These are phyloP conservation scores for Tylopilus sp. DNA, from an alignment of 768 basidiomycete genomes.

Conservation along the genomic window DNA sequence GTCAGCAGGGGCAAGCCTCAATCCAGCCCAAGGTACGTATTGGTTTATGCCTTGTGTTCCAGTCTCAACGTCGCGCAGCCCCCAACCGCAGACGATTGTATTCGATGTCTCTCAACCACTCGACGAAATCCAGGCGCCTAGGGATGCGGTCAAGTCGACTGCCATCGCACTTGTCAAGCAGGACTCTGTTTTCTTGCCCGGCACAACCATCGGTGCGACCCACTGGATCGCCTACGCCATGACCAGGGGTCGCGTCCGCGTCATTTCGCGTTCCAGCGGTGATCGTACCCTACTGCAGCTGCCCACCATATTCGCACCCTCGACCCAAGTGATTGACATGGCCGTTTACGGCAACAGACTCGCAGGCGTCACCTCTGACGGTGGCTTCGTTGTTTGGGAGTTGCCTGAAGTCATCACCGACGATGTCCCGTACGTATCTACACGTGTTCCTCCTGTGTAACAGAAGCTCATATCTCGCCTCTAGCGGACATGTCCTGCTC, in stretches of 20 bases:
- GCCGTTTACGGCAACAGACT: slow-evolving; percentile 79
- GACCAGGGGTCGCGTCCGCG: slow-evolving; percentile 87
- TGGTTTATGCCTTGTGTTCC: background rate
- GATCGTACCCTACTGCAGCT: slow-evolving; percentile 84
- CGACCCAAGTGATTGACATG: slow-evolving; percentile 78
- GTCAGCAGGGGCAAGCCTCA: slow-evolving; percentile 43
- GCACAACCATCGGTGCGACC: slow-evolving; percentile 85
- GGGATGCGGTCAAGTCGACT: slow-evolving; percentile 81
- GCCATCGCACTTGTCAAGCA: slow-evolving; percentile 87
- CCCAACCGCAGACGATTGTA: slow-evolving; percentile 63
- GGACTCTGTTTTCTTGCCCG: slow-evolving; percentile 78
- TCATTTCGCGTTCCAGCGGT: slow-evolving; percentile 85
- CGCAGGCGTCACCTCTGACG: slow-evolving; percentile 84
- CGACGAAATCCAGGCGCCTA: slow-evolving; percentile 71
- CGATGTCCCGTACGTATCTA: slow-evolving; percentile 70
- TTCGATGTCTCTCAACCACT: slow-evolving; percentile 73
- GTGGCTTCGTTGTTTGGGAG: slow-evolving; percentile 89
- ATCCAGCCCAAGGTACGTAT: slow-evolving; percentile 54
- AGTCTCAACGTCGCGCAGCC: slow-evolving; percentile 33
- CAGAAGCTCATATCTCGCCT: slow-evolving; percentile 11
- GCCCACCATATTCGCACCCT: slow-evolving; percentile 53
- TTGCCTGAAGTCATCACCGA: slow-evolving; percentile 79
- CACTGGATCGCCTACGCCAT: slow-evolving; percentile 93
- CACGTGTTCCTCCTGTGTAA: background rate
- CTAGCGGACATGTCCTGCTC: slow-evolving; percentile 62